Percentiles rank a stretch among this genome's conserved stretches.
Conservation (phyloP, 441 rosid species). For the Rhodomyrtus psidioides region DNA sequence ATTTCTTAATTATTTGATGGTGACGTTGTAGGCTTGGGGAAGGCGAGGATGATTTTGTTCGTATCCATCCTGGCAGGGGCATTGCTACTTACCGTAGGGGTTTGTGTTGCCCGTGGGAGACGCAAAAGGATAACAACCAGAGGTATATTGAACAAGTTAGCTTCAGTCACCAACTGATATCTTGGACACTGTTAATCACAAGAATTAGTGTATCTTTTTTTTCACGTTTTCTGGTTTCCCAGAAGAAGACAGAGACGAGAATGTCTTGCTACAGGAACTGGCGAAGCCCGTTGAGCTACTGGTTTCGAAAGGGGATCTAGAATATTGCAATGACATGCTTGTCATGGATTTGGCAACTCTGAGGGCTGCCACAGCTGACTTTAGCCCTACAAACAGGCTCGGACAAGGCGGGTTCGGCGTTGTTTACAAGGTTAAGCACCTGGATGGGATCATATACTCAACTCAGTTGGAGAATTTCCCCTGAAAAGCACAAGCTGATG, state of each 20-base stretch:
- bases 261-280: background rate
- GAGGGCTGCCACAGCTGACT: background rate
- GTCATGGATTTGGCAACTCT: background rate
- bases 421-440: conserved; percentile 13
- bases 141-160: background rate
- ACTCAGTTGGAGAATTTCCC: background rate
- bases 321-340: conserved; percentile 20
- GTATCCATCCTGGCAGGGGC: background rate
- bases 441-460: background rate
- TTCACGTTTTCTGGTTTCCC: background rate
- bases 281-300: background rate
- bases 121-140: background rate
- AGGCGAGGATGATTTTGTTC: background rate
- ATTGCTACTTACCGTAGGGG: background rate
- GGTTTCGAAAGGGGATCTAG: background rate
- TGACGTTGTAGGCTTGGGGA: background rate
- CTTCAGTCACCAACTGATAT: background rate
- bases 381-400: conserved; percentile 10
- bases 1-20: background rate
- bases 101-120: background rate
- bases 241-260: background rate
- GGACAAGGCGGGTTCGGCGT: conserved; percentile 25
- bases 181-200: background rate
- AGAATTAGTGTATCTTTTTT: background rate
- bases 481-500: background rate